Base-by-base conservation (phyloP, 768 basidiomycete species). In the Asterophora parasitica region DNA sequence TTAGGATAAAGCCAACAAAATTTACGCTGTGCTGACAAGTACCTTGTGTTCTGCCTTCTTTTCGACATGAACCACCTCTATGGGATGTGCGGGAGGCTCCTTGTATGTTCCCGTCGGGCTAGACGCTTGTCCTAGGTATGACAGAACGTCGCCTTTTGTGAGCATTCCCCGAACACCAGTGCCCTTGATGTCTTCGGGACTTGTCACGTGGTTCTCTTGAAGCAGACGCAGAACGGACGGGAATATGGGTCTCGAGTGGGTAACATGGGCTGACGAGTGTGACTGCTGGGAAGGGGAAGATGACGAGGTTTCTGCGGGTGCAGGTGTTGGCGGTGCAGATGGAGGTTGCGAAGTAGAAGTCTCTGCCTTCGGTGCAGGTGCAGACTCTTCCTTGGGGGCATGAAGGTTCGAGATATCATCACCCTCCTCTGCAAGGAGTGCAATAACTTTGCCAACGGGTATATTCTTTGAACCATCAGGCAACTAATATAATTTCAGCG, bases 81-180 rank as follows among this genome's bases (percentile, higher is more conserved):
- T 55, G 27, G 60, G 66, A 44, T 32, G 58, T 3, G 70, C 55
- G 17, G 62, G 55, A 28, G 68, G 54, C 54, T 73, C 73, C 61
- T 83, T 85, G 67, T 75, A 88, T 2, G 88, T 87, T 31, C 91
- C 92, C 15, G 76, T 71, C 0, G 92, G 88, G 30, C 76, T 74
- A 9, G 83, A 83, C 15, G 92, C 88, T 65, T 84, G 83, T 15
- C 95, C 95, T 4, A 96, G 73, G 66, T 81, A 83, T 2, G 90
- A 71, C 23, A 99, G 76, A 1, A 98, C 85, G 61, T 99, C 95
- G 9, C 96, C 96, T 65, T 97, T 97, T 40, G 94, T 98, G 51
- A 98, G 65, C 86, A 93, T 94, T 11, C 96, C 95, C 31, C 88
- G 78, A 44, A 89, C 74, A 41, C 95, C 95, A 2, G 92, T 95